Percentiles rank a stretch among this genome's conserved stretches.
Evolutionary conservation across 2,329 filamentous ascomycete genomes (phyloP).

Genomic region (Mycosphaerelloides madeirae): DNA sequence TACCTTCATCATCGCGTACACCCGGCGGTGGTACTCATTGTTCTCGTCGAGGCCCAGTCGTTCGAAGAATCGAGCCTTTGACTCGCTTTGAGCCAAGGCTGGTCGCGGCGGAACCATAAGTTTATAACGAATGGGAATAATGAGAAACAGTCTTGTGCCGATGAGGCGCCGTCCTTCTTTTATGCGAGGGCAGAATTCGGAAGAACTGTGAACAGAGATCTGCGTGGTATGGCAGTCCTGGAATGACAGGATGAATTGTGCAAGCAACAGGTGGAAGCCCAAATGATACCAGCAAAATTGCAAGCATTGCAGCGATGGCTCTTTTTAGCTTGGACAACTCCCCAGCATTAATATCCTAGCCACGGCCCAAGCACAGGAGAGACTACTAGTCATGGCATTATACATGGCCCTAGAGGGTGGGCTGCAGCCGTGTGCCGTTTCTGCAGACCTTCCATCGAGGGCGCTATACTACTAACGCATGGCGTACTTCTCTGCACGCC

Average conservation of each 20-base stretch:
- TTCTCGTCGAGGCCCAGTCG: slow-evolving; percentile 39
- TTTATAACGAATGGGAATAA: neutral
- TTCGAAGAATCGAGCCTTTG: slow-evolving; percentile 41
- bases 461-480: slow-evolving; percentile 13
- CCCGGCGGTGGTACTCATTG: slow-evolving; percentile 30
- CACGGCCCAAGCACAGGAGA: too few relatives aligned
- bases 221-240: neutral
- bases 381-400: too few relatives aligned
- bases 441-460: slow-evolving; percentile 10
- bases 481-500: slow-evolving; percentile 12
- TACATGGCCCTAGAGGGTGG: slow-evolving; percentile 12
- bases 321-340: too few relatives aligned
- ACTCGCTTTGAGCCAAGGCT: slow-evolving; percentile 41
- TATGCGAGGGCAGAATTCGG: neutral
- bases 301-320: neutral
- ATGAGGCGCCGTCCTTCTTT: neutral
- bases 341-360: too few relatives aligned
- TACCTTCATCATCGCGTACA: slow-evolving; percentile 46
- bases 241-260: neutral
- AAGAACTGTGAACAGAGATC: neutral
- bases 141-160: slow-evolving; percentile 1
- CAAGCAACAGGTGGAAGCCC: too few relatives aligned
- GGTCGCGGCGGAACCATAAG: slow-evolving; percentile 28
- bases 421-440: slow-evolving; percentile 12
- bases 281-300: slow-evolving; percentile 13